Conservation (phyloP, 1,284 basidiomycete genomes). For the Inonotus obliquus region DNA sequence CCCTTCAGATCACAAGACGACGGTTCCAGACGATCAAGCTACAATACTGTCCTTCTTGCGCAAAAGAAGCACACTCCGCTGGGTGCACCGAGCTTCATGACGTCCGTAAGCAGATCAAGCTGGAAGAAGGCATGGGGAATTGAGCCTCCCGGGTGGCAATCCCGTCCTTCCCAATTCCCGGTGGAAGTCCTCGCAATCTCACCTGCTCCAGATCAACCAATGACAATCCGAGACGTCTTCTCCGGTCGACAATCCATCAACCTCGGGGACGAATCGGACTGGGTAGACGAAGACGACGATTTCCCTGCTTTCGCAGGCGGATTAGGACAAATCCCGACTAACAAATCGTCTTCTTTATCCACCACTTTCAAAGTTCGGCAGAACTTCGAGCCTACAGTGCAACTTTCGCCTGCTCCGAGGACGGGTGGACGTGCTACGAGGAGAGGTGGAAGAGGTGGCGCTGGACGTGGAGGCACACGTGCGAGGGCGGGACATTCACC, state of each 20-base stretch:
- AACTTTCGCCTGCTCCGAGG: conserved; percentile 19
- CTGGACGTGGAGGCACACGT: conserved; percentile 4
- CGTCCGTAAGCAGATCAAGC: conserved; percentile 46
- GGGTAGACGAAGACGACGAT: conserved; percentile 83
- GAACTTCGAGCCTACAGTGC: conserved; percentile 30
- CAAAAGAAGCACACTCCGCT: conserved; percentile 71
- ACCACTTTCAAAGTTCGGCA: background rate
- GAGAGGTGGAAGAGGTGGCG: background rate
- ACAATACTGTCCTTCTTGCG: conserved; percentile 59
- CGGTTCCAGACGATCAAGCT: conserved; percentile 39
- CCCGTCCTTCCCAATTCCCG: conserved; percentile 60
- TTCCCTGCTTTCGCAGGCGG: conserved; percentile 71
- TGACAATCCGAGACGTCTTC: conserved; percentile 69
- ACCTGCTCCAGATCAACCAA: conserved; percentile 45
- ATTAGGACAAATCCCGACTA: conserved; percentile 61
- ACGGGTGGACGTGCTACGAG: background rate
- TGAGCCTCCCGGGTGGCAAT: conserved; percentile 80
- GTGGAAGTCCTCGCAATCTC: conserved; percentile 68
- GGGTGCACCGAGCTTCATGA: conserved; percentile 35
- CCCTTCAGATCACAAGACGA: conserved; percentile 48
- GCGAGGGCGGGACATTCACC: conserved; percentile 53
- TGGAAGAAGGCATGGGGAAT: conserved; percentile 86
- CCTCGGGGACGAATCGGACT: conserved; percentile 66
- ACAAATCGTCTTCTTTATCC: conserved; percentile 19
- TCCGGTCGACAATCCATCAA: conserved; percentile 49